Evolutionary conservation across 1,284 basidiomycete species (phyloP), one percentile per base, ranked within the genome.

Genomic region (Rhizoctonia solani): DNA sequence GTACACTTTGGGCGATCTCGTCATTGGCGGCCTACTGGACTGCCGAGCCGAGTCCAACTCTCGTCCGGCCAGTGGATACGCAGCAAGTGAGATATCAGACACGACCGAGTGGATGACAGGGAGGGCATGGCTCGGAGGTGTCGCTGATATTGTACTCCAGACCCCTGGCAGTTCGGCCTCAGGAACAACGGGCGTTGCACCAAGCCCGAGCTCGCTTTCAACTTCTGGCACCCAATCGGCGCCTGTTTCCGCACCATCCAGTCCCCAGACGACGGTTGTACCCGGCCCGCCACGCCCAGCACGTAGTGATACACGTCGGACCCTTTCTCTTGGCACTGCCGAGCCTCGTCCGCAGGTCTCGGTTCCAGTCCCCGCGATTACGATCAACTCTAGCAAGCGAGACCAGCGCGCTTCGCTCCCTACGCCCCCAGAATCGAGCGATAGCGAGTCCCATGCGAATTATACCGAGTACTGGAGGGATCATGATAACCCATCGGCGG

Each of bases 111-210:
- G 59, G 59, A 52, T 49, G 5, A 63, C 59, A 16, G 59, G 56
- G 32, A 29, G 59, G 32, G 59, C 59, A 11, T 63, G 59, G 59
- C 47, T 63, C n/a, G 47, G 47, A 14, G 59, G 59, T 21, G 59
- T 63, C 19, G 16, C 47, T 19, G 59, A 63, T n/a, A 63, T 63
- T 52, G 29, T 37, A 2, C 34, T 63, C 13, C 59, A 63, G 46
- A 52, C 30, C 13, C 47, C 59, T 11, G 34, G 59, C 19, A 25
- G 30, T 14, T 52, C 56, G 1, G 11, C 27, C n/a, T 37, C n/a
- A n/a, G n/a, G n/a, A n/a, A n/a, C n/a, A n/a, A n/a, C 59, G 30
- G 59, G 21, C 32, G 14, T 37, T 37, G 16, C 32, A 21, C 30
- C 29, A 19, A 39, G 47, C 32, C n/a, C 47, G 42, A 19, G 44